A percentile compares a stretch with the other conserved stretches of the same genome.
Evolutionary conservation across 148 eudicot genomes (phyloP).

Genomic region (Cornus kousa): DNA sequence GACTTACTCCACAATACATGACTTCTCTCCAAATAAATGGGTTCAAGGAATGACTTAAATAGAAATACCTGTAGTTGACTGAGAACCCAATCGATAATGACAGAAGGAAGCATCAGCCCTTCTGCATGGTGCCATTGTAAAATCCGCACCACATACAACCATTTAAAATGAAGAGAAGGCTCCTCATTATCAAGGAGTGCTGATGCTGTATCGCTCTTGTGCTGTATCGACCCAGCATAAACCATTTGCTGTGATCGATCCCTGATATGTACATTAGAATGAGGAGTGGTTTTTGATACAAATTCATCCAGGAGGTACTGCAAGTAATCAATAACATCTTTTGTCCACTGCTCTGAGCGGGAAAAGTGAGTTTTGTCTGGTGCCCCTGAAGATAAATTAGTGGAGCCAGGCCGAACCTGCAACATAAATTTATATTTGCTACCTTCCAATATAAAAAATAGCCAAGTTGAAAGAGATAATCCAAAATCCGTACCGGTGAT

Average conservation of each 20-base stretch:
- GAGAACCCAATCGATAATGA: slow-evolving; percentile 89
- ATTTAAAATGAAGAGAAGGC: slow-evolving; percentile 89
- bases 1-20: background rate
- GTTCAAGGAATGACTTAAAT: background rate
- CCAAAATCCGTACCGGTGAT: background rate
- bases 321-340: slow-evolving; percentile 85
- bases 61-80: slow-evolving; percentile 78
- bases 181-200: slow-evolving; percentile 53
- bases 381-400: slow-evolving; percentile 54
- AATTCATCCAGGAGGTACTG: slow-evolving; percentile 72
- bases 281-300: slow-evolving; percentile 43
- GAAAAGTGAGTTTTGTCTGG: slow-evolving; percentile 65
- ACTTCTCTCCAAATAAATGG: background rate
- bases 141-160: slow-evolving; percentile 95
- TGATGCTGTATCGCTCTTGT: slow-evolving; percentile 40
- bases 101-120: slow-evolving; percentile 77
- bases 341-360: slow-evolving; percentile 94
- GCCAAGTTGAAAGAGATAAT: background rate
- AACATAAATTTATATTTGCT: slow-evolving; percentile 24
- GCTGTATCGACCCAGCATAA: slow-evolving; percentile 56
- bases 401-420: slow-evolving; percentile 73
- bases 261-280: slow-evolving; percentile 39
- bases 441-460: slow-evolving; percentile 8
- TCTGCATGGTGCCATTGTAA: slow-evolving; percentile 88
- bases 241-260: slow-evolving; percentile 62